Base-by-base conservation (phyloP, 2,329 filamentous ascomycete species). In the Diaporthe destruens region DNA sequence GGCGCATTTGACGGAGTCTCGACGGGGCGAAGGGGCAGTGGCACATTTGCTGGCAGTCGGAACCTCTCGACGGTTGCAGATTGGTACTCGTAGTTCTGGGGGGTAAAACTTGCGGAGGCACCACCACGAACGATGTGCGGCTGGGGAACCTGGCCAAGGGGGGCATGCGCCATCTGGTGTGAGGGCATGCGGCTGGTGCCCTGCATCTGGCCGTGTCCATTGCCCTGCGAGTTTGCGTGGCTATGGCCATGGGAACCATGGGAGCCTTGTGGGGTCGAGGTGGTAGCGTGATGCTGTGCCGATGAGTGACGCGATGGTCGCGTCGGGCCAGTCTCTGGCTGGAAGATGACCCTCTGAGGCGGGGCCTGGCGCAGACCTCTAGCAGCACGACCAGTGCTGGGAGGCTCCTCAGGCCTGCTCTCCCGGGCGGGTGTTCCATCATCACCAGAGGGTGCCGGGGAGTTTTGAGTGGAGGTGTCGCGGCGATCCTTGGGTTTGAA, bases 281-380 rank as follows among this genome's bases (percentile, higher is more conserved):
- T 57, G 20, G 77, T 74, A 39, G 79, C 75, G 16, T 76, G 78
- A 32, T 87, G 82, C 25, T 88, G 86, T 42, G 82, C 83, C 36
- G 86, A 84, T 32, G 85, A 80, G 75, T 92, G 89, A 69, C 92
- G 88, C 9, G 88, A 89, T 76, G 91, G 88, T 75, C 93, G 88
- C 18, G 88, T 85, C 4, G 92, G 85, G 12, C 88, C 89, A 2
- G 91, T 91, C 77, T 97, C 94, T 39, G 94, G 94, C 79, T 96
- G 94, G 81, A 96, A 97, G 67, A 96, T 91, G 68, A 95, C 91
- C 75, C 94, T 88, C 79, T 95, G 94, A 0, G 94, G 92, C 36
- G 94, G 94, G n/a, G 94, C 93, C 80, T 96, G 93, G 75, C 94
- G 88, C 66, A 95, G 84, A 49, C 91, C 92, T 74, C 91, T 85